A percentile compares a stretch with the other conserved stretches of the same genome.
phyloP scores from a whole-genome alignment of 805 yeast genomes.

The Teunomyces aglyptinius region DNA sequence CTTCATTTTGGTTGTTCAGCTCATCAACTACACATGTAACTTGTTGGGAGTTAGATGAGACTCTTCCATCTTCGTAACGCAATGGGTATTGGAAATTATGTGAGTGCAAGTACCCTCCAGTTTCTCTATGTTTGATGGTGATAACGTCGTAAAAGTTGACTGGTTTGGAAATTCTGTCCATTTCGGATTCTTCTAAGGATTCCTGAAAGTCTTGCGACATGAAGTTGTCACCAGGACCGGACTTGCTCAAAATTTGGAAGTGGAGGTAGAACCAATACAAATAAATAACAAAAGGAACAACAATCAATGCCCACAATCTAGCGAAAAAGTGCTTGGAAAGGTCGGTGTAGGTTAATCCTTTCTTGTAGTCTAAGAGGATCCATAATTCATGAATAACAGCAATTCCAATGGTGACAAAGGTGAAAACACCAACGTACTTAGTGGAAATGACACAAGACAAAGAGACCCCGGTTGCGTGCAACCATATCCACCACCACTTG shows the following conservation, averaged over 20 bases:
- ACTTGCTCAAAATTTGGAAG: conserved; percentile 72
- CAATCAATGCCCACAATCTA: conserved; percentile 67
- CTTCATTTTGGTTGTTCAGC: conserved; percentile 32
- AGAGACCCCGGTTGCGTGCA: conserved; percentile 75
- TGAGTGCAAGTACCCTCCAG: conserved; percentile 79
- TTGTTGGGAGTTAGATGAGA: conserved; percentile 92
- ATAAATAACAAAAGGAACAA: conserved; percentile 79
- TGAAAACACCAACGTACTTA: conserved; percentile 93
- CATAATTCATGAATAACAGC: conserved; percentile 87
- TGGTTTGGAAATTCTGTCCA: conserved; percentile 66
- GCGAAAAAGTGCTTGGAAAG: conserved; percentile 71
- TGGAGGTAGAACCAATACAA: conserved; percentile 91
- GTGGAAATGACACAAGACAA: conserved; percentile 92
- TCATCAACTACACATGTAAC: conserved; percentile 67
- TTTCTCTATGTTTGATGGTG: conserved; percentile 77
- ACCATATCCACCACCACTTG: conserved; percentile 83
- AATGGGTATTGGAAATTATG: conserved; percentile 75
- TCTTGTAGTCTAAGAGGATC: conserved; percentile 72
- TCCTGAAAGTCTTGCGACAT: conserved; percentile 97
- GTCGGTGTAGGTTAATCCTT: conserved; percentile 57
- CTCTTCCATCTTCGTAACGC: conserved; percentile 94
- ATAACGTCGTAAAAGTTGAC: conserved; percentile 75
- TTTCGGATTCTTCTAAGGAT: conserved; percentile 77
- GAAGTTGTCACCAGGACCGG: conserved; percentile 95
- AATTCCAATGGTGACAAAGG: conserved; percentile 81